Evolutionary conservation across 176 grass and related monocot species (phyloP).

Genomic region (Ensete glaucum): DNA sequence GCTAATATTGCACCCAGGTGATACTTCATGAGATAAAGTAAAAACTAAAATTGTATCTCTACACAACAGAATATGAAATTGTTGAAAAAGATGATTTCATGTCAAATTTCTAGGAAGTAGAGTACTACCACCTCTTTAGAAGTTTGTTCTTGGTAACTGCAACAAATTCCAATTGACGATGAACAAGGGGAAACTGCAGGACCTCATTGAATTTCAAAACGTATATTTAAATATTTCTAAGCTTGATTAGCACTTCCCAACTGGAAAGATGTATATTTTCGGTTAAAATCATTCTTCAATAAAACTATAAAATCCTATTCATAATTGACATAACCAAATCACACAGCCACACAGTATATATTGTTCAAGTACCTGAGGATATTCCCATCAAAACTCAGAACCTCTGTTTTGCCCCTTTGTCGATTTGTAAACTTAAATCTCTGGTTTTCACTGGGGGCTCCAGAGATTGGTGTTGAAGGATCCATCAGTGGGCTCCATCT

Average conservation of each 20-base stretch:
- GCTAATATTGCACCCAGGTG: too few relatives aligned
- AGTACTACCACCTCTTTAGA: too few relatives aligned
- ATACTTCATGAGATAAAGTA: too few relatives aligned
- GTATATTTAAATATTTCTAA: neutral
- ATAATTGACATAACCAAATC: neutral
- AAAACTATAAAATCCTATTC: neutral
- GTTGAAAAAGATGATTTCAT: too few relatives aligned
- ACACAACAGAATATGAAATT: too few relatives aligned
- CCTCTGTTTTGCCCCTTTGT: constrained; percentile 56
- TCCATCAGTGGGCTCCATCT: constrained; percentile 60
- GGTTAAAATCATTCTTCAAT: neutral
- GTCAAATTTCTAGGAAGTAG: too few relatives aligned
- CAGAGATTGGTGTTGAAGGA: constrained; percentile 36
- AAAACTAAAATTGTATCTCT: too few relatives aligned
- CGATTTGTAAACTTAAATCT: constrained; percentile 56
- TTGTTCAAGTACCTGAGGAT: constrained; percentile 53
- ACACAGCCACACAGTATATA: neutral
- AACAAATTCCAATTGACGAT: neutral
- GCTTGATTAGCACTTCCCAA: neutral
- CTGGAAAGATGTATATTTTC: neutral
- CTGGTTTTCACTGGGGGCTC: constrained; percentile 40
- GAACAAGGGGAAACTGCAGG: neutral
- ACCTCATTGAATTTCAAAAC: neutral
- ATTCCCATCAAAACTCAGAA: constrained; percentile 79
- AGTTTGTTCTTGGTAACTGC: too few relatives aligned